A percentile compares a stretch with the other conserved stretches of the same genome.
These are phyloP conservation scores for Imleria badia DNA, from an alignment of 768 basidiomycete species.

Conservation along the genomic window DNA sequence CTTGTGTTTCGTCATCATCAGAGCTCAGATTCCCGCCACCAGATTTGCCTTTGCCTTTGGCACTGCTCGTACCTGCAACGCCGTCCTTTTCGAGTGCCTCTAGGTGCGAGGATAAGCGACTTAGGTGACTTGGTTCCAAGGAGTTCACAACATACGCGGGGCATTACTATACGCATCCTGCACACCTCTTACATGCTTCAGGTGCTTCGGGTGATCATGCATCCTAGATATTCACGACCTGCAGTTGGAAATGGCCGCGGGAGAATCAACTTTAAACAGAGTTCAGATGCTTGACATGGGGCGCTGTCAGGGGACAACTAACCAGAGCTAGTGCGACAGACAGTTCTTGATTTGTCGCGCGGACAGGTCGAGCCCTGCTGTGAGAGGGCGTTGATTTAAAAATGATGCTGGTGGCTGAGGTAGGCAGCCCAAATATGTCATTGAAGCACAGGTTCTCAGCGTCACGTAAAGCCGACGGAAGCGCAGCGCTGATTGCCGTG, in stretches of 20 bases:
- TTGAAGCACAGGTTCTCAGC: not conserved
- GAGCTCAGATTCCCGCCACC: not conserved
- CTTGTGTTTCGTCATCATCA: slow-evolving; percentile 8
- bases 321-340: slow-evolving; percentile 1
- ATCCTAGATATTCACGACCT: not conserved
- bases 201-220: not conserved
- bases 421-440: slow-evolving; percentile 7
- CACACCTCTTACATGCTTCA: not conserved
- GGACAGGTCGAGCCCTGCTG: not conserved
- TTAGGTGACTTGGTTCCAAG: not conserved
- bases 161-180: slow-evolving; percentile 3
- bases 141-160: slow-evolving; percentile 15
- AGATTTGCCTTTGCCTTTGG: slow-evolving; percentile 8
- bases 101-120: slow-evolving; percentile 2
- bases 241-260: not conserved
- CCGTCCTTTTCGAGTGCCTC: slow-evolving; percentile 1
- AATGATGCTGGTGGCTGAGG: not conserved
- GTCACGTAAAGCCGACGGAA: not conserved
- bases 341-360: slow-evolving; percentile 1
- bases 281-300: not conserved
- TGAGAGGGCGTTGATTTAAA: not conserved
- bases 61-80: slow-evolving; percentile 3
- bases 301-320: slow-evolving; percentile 1
- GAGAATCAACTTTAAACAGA: not conserved
- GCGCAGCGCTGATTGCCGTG: not conserved